Evolutionary conservation across 225 moss, liverwort and hornwort species (phyloP).

Genomic region (Physcomitrellopsis africana): DNA sequence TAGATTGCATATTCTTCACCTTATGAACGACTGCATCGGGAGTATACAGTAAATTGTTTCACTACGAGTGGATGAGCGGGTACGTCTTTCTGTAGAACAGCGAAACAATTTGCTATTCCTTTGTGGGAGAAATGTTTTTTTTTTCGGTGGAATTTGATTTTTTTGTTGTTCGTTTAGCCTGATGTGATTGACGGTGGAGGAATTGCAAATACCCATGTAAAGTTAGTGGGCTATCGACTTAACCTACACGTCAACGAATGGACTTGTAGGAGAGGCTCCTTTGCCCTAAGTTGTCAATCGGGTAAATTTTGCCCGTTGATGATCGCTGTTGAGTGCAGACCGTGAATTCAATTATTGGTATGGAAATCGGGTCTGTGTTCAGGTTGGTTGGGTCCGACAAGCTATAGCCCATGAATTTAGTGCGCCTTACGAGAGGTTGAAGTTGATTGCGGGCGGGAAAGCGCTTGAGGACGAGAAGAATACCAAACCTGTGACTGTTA

Average conservation of each 20-base stretch:
- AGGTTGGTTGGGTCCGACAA: constrained; percentile 54
- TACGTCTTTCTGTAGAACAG: not conserved
- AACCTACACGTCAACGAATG: not conserved
- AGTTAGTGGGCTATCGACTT: not conserved
- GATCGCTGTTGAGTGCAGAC: not conserved
- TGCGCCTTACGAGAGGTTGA: constrained; percentile 50
- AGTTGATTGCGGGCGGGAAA: constrained; percentile 48
- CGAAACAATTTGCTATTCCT: not conserved
- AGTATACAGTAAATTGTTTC: no score
- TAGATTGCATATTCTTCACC: not conserved
- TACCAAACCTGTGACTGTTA: constrained; percentile 32
- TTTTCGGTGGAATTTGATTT: not conserved
- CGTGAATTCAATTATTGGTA: not conserved
- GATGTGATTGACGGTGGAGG: not conserved
- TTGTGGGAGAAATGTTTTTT: not conserved
- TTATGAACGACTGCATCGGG: no score
- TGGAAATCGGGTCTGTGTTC: constrained; percentile 1
- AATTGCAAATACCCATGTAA: not conserved
- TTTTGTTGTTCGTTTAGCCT: not conserved
- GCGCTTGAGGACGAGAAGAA: constrained; percentile 50
- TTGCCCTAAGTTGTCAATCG: constrained; percentile 8
- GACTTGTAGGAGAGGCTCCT: not conserved
- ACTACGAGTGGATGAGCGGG: no score
- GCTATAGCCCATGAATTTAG: constrained; percentile 47
- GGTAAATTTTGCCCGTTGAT: not conserved